Evolutionary conservation across 164 flowering plant species (phyloP), one percentile per base, ranked within the genome.

Genomic region (Annona cherimola): DNA sequence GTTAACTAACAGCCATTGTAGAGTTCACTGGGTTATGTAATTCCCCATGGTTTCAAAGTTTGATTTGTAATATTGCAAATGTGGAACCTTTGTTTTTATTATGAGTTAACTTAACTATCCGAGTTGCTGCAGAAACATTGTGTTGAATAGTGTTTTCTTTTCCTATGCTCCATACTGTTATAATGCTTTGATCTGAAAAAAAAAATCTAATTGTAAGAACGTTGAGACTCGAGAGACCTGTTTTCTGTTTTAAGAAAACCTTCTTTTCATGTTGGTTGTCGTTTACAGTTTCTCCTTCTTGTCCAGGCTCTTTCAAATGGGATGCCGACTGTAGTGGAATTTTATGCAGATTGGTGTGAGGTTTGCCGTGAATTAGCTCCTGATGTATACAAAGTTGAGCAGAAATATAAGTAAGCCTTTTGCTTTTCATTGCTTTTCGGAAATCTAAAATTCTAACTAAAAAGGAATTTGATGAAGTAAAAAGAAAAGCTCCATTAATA

Each of bases 341-440:
- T 95, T 70, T 95, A 95, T 78, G 99, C 99, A 11, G 99, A 95
- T 83, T 95, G 99, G 99, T 94, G 97, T 78, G 98, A 94, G 85
- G 98, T 92, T 55, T 94, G 99, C 74, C 84, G 94, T 46, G 97
- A 93, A 83, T 80, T 91, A 77, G 98, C 96, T 67, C 98, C 97
- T 5, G 99, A 95, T 80, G 88, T 93, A 11, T 95, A 92, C 83
- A 90, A 86, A 82, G 91, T 93, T 61, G 96, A 95, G 84, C 93
- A 91, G 85, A 87, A 93, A 73, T 95, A 80, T 91, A 95, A 80
- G 99, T 95, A 88, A 82, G 66, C 2, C 69, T 61, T 44, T 41
- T 39, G 4, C 11, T 41, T 18, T 0, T 6, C 5, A 4, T 61
- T 20, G 42, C 43, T 63, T 39, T 40, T 42, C 4, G 7, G 66